Evolutionary conservation across 208 protist genomes (phyloP).

Genomic region (Lotmaria passim): DNA sequence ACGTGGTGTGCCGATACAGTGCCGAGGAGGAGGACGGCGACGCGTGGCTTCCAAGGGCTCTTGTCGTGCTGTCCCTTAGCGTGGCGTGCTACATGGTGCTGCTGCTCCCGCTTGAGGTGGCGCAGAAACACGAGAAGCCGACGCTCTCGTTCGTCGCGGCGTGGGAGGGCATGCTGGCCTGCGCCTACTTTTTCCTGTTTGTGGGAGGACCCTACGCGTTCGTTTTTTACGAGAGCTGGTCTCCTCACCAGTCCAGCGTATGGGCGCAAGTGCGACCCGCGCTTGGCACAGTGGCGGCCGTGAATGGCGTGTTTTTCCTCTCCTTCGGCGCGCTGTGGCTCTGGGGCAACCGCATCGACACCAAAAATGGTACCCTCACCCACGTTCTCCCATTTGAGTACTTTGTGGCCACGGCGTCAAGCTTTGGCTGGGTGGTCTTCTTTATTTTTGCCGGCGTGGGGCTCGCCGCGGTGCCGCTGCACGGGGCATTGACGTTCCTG

Average conservation of each 20-base stretch:
- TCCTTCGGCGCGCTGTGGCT: constrained; percentile 35
- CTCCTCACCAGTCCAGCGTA: constrained; percentile 35
- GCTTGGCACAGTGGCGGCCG: constrained; percentile 6
- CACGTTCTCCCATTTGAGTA: constrained; percentile 63
- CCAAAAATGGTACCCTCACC: constrained; percentile 11
- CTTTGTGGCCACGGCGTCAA: constrained; percentile 62
- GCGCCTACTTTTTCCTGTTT: constrained; percentile 43
- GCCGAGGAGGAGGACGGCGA: constrained; percentile 72
- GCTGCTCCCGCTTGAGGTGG: constrained; percentile 93
- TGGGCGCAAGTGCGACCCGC: constrained; percentile 34
- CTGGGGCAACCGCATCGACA: constrained; percentile 25
- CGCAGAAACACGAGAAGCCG: constrained; percentile 46
- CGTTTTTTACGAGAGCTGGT: constrained; percentile 89
- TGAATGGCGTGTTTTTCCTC: constrained; percentile 19
- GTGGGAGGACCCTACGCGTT: constrained; percentile 87
- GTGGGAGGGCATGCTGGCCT: constrained; percentile 35
- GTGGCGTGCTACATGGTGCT: constrained; percentile 77
- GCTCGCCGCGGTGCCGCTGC: constrained; percentile 87
- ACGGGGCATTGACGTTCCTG: constrained; percentile 75
- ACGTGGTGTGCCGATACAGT: constrained; percentile 56
- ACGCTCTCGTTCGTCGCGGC: constrained; percentile 21
- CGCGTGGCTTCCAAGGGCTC: constrained; percentile 50
- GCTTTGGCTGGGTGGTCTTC: constrained; percentile 87
- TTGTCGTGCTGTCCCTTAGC: constrained; percentile 51
- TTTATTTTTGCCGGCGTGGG: constrained; percentile 94